Conservation (phyloP, 768 basidiomycete genomes). For the Dentipellis fragilis region DNA sequence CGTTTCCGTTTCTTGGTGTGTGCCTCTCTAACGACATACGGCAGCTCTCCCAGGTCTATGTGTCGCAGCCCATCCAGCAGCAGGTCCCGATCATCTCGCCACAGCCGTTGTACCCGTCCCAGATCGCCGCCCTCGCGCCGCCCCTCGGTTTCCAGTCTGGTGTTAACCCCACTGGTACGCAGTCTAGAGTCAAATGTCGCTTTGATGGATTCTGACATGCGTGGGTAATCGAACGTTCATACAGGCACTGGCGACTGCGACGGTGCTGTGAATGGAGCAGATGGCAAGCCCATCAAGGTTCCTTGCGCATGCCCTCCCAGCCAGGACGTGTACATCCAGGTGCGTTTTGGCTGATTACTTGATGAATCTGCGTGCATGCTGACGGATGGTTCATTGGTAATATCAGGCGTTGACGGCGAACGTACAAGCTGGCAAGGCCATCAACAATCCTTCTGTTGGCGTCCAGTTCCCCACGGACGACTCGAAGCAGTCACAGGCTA, state of each 20-base stretch:
- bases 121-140: slow-evolving; percentile 10
- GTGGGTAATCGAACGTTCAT: neutral
- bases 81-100: too few species aligned
- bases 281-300: slow-evolving; percentile 26
- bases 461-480: slow-evolving; percentile 57
- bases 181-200: neutral
- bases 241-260: slow-evolving; percentile 12
- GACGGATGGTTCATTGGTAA: neutral
- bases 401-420: neutral
- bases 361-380: neutral
- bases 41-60: too few species aligned
- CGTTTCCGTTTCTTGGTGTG: too few species aligned
- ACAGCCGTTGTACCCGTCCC: too few species aligned
- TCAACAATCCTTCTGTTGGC: slow-evolving; percentile 50
- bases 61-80: too few species aligned
- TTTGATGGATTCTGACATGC: neutral
- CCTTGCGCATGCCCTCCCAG: slow-evolving; percentile 30
- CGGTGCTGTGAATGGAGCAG: slow-evolving; percentile 17
- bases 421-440: slow-evolving; percentile 22
- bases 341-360: slow-evolving; percentile 7
- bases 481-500: slow-evolving; percentile 38
- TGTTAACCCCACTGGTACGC: slow-evolving; percentile 14
- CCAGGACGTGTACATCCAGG: slow-evolving; percentile 21
- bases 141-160: slow-evolving; percentile 16
- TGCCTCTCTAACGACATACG: too few species aligned